Evolutionary conservation across 768 basidiomycete genomes (phyloP).

Genomic region (Auriculariales sp.): DNA sequence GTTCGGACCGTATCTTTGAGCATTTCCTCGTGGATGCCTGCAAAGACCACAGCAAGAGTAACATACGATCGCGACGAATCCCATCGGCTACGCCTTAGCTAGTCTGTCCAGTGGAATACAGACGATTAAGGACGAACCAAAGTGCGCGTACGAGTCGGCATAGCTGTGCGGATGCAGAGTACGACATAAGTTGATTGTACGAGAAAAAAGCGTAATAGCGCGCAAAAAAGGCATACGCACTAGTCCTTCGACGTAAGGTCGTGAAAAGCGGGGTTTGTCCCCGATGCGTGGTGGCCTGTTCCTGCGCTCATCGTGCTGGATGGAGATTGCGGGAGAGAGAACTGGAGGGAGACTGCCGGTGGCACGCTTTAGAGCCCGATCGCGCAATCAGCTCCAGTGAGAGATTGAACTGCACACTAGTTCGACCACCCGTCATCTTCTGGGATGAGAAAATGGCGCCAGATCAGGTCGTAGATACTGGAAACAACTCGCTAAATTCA

Average conservation of each 20-base stretch:
- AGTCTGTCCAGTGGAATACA: not conserved
- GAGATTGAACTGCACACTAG: too few relatives aligned
- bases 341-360: too few relatives aligned
- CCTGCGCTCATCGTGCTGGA: not conserved
- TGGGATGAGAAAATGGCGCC: too few relatives aligned
- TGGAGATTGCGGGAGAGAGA: not conserved
- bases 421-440: too few relatives aligned
- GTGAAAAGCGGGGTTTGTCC: not conserved
- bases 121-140: slow-evolving; percentile 37
- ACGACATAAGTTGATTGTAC: not conserved
- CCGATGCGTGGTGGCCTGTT: not conserved
- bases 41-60: not conserved
- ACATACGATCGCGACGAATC: not conserved
- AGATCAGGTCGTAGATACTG: too few relatives aligned
- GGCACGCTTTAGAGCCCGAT: too few relatives aligned
- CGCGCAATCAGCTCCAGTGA: too few relatives aligned
- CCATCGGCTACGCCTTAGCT: not conserved
- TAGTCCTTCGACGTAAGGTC: slow-evolving; percentile 1
- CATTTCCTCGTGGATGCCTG: slow-evolving; percentile 99
- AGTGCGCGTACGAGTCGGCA: slow-evolving; percentile 93
- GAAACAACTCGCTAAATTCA: too few relatives aligned
- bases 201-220: not conserved
- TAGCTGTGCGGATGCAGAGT: slow-evolving; percentile 38
- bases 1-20: slow-evolving; percentile 93
- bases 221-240: not conserved